Evolutionary conservation across 2,329 filamentous ascomycete species (phyloP), one percentile per base, ranked within the genome.

Genomic region (Torrubiella hemipterigena): DNA sequence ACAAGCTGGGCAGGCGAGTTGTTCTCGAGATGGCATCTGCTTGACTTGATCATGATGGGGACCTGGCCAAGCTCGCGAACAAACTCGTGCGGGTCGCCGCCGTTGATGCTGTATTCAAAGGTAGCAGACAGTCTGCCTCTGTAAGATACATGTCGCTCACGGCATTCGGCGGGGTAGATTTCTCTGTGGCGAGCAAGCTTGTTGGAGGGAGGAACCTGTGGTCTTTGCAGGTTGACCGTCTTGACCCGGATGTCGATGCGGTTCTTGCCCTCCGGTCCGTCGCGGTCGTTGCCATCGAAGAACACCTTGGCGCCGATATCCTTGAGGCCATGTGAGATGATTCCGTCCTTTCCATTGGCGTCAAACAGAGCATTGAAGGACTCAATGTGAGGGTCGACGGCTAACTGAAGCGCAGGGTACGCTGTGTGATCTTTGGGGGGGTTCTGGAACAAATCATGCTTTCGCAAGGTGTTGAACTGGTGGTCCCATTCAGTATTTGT

Each of bases 41-140:
- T 93, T 36, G 87, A 91, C 77, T 83, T 83, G 52, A 96, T 59
- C 89, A 96, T 96, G 43, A 98, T 77, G 15, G 91, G 91, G 34
- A 96, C 69, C 47, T 85, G 75, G 6, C 91, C 91, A 44, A 96
- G 63, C 47, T 96, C 89, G 48, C 87, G 73, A 27, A 83, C 69
- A 32, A 85, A 78, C 52, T 93, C 84, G 44, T 78, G 70, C 54
- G 84, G 79, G 42, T 93, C 83, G 31, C 81, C 85, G 56, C 84
- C 75, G 53, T 96, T 96, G 47, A 98, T 69, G 41, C 70, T 73
- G 52, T 83, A 94, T 52, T 94, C 84, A 30, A 98, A 67, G 12
- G 80, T 79, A 7, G 81, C 85, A 32, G 78, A 77, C 42, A 98
- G 69, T 54, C 81, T 84, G 35, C 89, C 91, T 50, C 86, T 70